A percentile compares a stretch with the other conserved stretches of the same genome.
Evolutionary conservation across 306 rosid species (phyloP).

Genomic region (Rosa multiflora): DNA sequence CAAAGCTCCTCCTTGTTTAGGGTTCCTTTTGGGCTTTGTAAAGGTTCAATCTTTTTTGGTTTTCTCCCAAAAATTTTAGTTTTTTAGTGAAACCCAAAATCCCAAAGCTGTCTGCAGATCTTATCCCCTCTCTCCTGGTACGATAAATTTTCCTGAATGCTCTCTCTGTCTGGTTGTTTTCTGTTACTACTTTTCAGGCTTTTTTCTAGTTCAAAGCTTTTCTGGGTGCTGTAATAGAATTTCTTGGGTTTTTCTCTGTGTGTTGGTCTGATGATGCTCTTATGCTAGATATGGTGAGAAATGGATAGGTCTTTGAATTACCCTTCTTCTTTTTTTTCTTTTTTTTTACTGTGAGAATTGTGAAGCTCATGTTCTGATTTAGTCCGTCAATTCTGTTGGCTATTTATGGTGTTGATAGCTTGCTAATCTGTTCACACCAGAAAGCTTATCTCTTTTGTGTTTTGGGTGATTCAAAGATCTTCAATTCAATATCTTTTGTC

Average conservation of each 20-base stretch:
- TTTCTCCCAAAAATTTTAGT: neutral
- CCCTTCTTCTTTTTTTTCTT: slow-evolving; percentile 8
- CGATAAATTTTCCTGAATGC: slow-evolving; percentile 39
- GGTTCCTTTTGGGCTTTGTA: slow-evolving; percentile 35
- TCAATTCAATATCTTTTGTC: neutral
- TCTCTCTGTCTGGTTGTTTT: slow-evolving; percentile 3
- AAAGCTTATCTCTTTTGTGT: slow-evolving; percentile 6
- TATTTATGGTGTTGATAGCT: neutral
- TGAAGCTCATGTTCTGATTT: slow-evolving; percentile 1
- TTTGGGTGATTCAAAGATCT: slow-evolving; percentile 5
- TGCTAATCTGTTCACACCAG: neutral
- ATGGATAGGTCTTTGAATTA: slow-evolving; percentile 5
- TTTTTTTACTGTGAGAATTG: slow-evolving; percentile 25
- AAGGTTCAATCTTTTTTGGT: slow-evolving; percentile 10
- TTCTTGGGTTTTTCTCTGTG: neutral
- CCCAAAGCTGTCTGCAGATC: slow-evolving; percentile 41
- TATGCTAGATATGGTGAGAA: slow-evolving; percentile 17
- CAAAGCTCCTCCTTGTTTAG: slow-evolving; percentile 29
- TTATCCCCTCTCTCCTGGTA: slow-evolving; percentile 28
- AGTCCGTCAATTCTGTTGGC: neutral
- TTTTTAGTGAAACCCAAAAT: slow-evolving; percentile 6
- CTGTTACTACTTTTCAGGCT: slow-evolving; percentile 14
- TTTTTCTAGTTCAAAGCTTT: slow-evolving; percentile 21
- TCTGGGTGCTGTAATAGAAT: slow-evolving; percentile 20
- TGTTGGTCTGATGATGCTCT: slow-evolving; percentile 18